Base-by-base conservation (phyloP, 2,329 filamentous ascomycete genomes). In the Stemphylium beticola region DNA sequence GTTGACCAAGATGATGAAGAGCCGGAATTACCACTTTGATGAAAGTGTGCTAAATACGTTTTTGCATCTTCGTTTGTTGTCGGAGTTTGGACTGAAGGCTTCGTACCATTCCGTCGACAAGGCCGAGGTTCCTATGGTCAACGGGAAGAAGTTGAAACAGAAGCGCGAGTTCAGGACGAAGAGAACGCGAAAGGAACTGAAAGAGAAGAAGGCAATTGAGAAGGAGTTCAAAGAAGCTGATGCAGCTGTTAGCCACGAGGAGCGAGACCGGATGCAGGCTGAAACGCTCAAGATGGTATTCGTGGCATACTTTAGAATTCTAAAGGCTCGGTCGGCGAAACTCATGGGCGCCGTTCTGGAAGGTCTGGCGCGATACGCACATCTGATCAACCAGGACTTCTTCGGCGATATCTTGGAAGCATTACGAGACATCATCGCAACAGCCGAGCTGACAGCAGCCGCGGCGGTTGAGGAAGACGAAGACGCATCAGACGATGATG, bases 301-400 rank as follows among this genome's bases (percentile, higher is more conserved):
- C 72, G 91, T 91, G 14, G 89, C 88, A 2, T 99, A 99, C 79
- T 98, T 99, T 77, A 89, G 93, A 47, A 93, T 98, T 49, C 80
- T 99, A 38, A 98, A 98, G 79, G 82, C 87, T 49, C 87, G 92
- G 22, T 83, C 86, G 20, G 88, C 91, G 12, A 86, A 89, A 62
- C 85, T 99, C 15, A 98, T 97, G 91, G 95, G 95, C n/a, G 93
- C 93, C 12, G 93, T 97, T 0, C 84, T 99, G 4, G 95, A 98
- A 79, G 95, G 95, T 24, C 80, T 99, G 18, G 93, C 93, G 45
- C 92, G 92, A 72, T 99, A 96, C 72, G 88, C 93, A 3, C 95
- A 97, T 73, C 83, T 99, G 55, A 99, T 99, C 82, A 99, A 99
- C 78, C 92, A 99, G 72, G 92, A 99, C 73, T 98, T 99, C 81